Evolutionary conservation across 2,329 filamentous ascomycete genomes (phyloP).

Genomic region (Leptographium flavum): DNA sequence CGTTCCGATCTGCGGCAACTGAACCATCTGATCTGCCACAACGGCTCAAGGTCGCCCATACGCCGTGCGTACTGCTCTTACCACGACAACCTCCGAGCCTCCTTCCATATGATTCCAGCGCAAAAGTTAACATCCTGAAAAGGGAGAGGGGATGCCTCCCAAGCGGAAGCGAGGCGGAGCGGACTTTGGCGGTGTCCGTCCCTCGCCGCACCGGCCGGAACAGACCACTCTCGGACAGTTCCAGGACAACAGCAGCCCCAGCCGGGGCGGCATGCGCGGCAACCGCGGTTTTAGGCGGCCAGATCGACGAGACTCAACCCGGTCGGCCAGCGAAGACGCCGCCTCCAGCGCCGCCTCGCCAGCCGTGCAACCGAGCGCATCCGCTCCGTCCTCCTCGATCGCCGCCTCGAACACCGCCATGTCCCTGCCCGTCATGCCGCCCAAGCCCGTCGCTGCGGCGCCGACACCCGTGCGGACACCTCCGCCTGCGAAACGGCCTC

Average conservation of each 20-base stretch:
- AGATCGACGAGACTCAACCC: conserved; percentile 38
- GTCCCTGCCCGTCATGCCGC: background rate
- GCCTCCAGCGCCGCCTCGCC: conserved; percentile 4
- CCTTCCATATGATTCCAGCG: conserved; percentile 1
- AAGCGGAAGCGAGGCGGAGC: conserved; percentile 44
- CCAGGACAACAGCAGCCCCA: conserved; percentile 21
- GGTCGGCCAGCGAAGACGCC: conserved; percentile 13
- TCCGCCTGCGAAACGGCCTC: conserved; percentile 11
- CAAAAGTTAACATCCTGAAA: conserved; percentile 1
- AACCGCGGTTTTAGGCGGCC: conserved; percentile 25
- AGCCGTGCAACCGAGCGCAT: background rate
- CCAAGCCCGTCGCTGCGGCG: background rate
- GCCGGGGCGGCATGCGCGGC: conserved; percentile 28
- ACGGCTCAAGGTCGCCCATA: background rate
- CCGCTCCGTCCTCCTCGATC: background rate
- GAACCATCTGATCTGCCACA: background rate
- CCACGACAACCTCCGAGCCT: background rate
- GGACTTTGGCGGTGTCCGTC: conserved; percentile 34
- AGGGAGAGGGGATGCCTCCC: conserved; percentile 30
- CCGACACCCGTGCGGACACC: conserved; percentile 5
- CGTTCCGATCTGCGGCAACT: background rate
- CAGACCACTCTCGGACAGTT: conserved; percentile 40
- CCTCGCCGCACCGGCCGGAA: conserved; percentile 47
- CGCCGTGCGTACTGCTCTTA: conserved; percentile 1
- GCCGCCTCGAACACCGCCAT: background rate